Conservation (phyloP, 2,329 filamentous ascomycete species). For the Calonectria pseudoreteaudii region DNA sequence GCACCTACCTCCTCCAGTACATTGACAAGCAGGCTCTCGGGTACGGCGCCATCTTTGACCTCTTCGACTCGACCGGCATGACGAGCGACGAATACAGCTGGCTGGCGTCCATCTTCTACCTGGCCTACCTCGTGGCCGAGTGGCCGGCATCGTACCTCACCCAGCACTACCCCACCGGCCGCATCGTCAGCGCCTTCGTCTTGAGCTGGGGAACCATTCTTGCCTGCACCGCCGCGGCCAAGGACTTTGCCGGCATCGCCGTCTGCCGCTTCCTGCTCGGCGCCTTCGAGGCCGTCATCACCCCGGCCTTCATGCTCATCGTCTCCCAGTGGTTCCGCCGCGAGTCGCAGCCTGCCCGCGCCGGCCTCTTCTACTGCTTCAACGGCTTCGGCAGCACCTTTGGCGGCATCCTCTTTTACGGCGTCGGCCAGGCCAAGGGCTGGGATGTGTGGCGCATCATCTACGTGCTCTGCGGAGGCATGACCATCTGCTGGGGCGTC, state of each 20-base stretch:
- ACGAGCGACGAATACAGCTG: constrained; percentile 61
- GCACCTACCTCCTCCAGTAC: constrained; percentile 64
- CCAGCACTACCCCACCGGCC: constrained; percentile 49
- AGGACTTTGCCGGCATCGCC: constrained; percentile 57
- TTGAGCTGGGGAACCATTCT: constrained; percentile 54
- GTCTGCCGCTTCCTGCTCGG: constrained; percentile 60
- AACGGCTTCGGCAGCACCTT: constrained; percentile 61
- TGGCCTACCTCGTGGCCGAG: constrained; percentile 59
- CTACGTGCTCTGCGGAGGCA: constrained; percentile 62
- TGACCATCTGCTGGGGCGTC: constrained; percentile 62
- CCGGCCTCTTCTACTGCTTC: constrained; percentile 52
- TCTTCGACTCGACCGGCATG: constrained; percentile 62
- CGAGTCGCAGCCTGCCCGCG: constrained; percentile 59
- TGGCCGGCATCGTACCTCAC: constrained; percentile 52
- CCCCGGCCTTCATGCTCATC: constrained; percentile 64
- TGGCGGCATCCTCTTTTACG: constrained; percentile 62
- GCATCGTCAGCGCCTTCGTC: constrained; percentile 49
- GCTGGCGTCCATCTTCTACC: constrained; percentile 68
- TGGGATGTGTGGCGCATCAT: constrained; percentile 63
- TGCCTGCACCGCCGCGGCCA: constrained; percentile 56
- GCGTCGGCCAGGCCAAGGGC: constrained; percentile 62
- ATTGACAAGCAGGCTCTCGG: constrained; percentile 67
- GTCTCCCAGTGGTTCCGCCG: constrained; percentile 62
- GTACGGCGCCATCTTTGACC: constrained; percentile 67
- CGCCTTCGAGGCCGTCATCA: constrained; percentile 61